A percentile compares a stretch with the other conserved stretches of the same genome.
Evolutionary conservation across 139 green algal genomes (phyloP).

Genomic region (Chlamydomonas eustigma): DNA sequence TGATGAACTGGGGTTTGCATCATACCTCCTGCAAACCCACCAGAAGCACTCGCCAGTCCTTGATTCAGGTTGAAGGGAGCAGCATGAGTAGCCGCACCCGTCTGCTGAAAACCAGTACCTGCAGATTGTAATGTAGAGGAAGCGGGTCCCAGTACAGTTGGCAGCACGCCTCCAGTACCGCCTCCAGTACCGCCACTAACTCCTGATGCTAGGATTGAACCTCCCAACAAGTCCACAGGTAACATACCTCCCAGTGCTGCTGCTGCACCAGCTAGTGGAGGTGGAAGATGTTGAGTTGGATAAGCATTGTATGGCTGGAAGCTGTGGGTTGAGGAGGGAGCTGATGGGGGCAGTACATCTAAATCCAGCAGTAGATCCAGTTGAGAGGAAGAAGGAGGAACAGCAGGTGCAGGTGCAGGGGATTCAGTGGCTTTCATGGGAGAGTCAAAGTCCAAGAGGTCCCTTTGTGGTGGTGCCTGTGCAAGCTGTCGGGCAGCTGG

Average conservation of each 20-base stretch:
- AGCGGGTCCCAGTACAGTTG: neutral
- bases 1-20: too few species aligned
- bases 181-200: neutral
- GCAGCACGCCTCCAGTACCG: neutral
- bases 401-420: neutral
- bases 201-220: neutral
- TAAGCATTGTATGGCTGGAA: too few species aligned
- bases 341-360: neutral
- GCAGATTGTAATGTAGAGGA: neutral
- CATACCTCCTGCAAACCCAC: too few species aligned
- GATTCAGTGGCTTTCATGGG: neutral
- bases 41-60: too few species aligned
- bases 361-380: neutral
- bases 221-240: neutral
- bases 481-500: too few species aligned
- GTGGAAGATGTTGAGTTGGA: too few species aligned
- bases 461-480: neutral
- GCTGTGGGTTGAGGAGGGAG: neutral
- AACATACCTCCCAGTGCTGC: neutral
- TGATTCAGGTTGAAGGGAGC: neutral
- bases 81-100: neutral
- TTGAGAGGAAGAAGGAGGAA: neutral
- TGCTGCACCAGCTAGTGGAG: neutral
- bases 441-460: neutral
- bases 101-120: neutral